Conservation (phyloP, 2,329 filamentous ascomycete genomes). For the Zymoseptoria tritici region DNA sequence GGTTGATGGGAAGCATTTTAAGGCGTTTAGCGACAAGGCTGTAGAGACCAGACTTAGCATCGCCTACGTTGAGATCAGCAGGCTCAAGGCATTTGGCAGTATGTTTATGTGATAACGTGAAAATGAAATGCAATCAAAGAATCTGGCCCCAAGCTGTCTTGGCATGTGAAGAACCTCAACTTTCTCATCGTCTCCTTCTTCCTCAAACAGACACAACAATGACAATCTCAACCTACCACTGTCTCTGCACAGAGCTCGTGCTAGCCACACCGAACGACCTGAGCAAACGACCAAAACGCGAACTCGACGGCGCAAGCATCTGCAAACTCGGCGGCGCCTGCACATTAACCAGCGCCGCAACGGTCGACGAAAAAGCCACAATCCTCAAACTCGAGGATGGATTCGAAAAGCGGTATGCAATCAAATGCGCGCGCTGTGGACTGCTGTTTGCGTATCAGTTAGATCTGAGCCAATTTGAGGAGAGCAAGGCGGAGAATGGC, state of each 20-base stretch:
- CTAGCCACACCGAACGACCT: constrained; percentile 53
- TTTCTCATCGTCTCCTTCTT: neutral
- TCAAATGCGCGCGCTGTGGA: constrained; percentile 54
- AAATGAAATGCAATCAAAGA: neutral
- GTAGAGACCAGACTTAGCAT: neutral
- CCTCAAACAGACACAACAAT: constrained; percentile 1
- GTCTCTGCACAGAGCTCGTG: constrained; percentile 59
- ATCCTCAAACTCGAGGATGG: constrained; percentile 43
- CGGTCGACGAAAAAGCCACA: constrained; percentile 8
- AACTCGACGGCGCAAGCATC: constrained; percentile 49
- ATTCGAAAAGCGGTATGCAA: constrained; percentile 57
- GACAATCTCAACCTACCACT: constrained; percentile 46
- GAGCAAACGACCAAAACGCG: constrained; percentile 46
- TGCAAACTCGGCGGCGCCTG: constrained; percentile 40
- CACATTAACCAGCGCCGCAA: constrained; percentile 12
- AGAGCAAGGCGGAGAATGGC: constrained; percentile 24
- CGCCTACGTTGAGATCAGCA: neutral
- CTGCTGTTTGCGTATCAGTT: constrained; percentile 57
- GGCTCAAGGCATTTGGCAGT: neutral
- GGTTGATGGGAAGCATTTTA: neutral
- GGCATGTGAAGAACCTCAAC: neutral
- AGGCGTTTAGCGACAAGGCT: neutral
- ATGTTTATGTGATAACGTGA: constrained; percentile 1
- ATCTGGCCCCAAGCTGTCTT: neutral
- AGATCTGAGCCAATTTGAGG: constrained; percentile 44